phyloP scores from a whole-genome alignment of 1,284 basidiomycete genomes.

The Cystobasidium sp. region DNA sequence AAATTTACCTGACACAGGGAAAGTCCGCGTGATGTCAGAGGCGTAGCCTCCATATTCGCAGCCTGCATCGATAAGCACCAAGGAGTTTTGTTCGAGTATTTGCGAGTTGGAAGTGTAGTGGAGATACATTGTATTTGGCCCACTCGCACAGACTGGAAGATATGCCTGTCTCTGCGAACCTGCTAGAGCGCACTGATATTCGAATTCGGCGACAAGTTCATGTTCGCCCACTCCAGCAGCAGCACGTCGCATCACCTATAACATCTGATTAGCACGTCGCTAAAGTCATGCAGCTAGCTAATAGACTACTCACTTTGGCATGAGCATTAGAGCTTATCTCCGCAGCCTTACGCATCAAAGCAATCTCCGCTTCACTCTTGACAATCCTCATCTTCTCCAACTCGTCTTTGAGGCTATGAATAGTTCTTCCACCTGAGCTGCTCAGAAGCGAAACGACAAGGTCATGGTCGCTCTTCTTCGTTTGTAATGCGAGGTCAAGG shows the following conservation, averaged over 20 bases:
- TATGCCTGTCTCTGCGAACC: slow-evolving; percentile 84
- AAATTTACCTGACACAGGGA: slow-evolving; percentile 81
- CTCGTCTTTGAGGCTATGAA: slow-evolving; percentile 59
- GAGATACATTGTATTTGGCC: slow-evolving; percentile 73
- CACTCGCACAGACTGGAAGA: slow-evolving; percentile 91
- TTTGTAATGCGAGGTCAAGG: slow-evolving; percentile 36
- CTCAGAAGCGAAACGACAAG: slow-evolving; percentile 56
- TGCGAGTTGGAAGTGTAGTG: slow-evolving; percentile 92
- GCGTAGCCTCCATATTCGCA: slow-evolving; percentile 76
- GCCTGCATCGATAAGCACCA: slow-evolving; percentile 80
- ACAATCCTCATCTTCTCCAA: slow-evolving; percentile 68
- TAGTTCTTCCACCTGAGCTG: slow-evolving; percentile 49
- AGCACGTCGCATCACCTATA: slow-evolving; percentile 73
- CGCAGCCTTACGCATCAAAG: slow-evolving; percentile 72
- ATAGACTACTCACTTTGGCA: slow-evolving; percentile 65
- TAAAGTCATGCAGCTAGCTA: not conserved
- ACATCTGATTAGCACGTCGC: not conserved
- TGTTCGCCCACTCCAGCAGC: slow-evolving; percentile 72
- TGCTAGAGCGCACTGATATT: slow-evolving; percentile 76
- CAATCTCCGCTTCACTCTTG: slow-evolving; percentile 72
- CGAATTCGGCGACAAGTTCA: slow-evolving; percentile 80
- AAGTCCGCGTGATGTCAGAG: slow-evolving; percentile 94
- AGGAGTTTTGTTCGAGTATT: slow-evolving; percentile 69
- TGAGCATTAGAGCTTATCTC: slow-evolving; percentile 76
- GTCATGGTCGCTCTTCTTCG: slow-evolving; percentile 45